These are phyloP conservation scores for Candida morakotiae DNA, from an alignment of 805 yeast species.

Conservation along the genomic window DNA sequence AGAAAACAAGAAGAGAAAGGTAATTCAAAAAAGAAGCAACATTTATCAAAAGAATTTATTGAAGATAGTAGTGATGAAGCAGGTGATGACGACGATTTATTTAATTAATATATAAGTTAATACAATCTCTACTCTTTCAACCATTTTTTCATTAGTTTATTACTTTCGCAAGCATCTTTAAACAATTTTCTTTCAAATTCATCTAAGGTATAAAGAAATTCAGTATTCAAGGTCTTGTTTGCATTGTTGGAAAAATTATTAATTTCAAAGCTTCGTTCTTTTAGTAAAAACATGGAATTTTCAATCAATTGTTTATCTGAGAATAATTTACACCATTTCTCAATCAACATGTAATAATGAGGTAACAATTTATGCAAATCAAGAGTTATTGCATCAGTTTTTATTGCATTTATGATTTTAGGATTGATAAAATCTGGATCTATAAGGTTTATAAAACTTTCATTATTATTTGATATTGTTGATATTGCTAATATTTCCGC, in stretches of 20 bases:
- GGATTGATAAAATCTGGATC: slow-evolving; percentile 67
- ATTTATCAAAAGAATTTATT: slow-evolving; percentile 28
- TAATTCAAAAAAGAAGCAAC: slow-evolving; percentile 18
- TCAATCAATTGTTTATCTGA: slow-evolving; percentile 59
- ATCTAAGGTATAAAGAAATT: slow-evolving; percentile 66
- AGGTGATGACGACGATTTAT: slow-evolving; percentile 18
- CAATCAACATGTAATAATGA: slow-evolving; percentile 65
- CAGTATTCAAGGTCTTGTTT: slow-evolving; percentile 42
- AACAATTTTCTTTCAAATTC: slow-evolving; percentile 67
- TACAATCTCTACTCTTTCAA: slow-evolving; percentile 15
- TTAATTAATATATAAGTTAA: slow-evolving; percentile 8
- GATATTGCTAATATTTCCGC: slow-evolving; percentile 68
- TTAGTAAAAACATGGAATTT: slow-evolving; percentile 46
- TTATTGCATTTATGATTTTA: slow-evolving; percentile 76
- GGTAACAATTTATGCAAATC: slow-evolving; percentile 65
- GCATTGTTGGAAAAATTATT: slow-evolving; percentile 64
- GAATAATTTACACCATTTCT: slow-evolving; percentile 74
- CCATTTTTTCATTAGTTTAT: slow-evolving; percentile 37
- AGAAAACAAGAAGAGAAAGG: slow-evolving; percentile 7
- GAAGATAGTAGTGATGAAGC: slow-evolving; percentile 49
- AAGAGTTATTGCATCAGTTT: slow-evolving; percentile 61
- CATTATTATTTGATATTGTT: slow-evolving; percentile 21
- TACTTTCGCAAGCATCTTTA: slow-evolving; percentile 48
- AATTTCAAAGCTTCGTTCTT: slow-evolving; percentile 64
- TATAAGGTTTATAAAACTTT: slow-evolving; percentile 59